phyloP scores from a whole-genome alignment of 2,329 filamentous ascomycete genomes.

The Akanthomyces uredinophilus region DNA sequence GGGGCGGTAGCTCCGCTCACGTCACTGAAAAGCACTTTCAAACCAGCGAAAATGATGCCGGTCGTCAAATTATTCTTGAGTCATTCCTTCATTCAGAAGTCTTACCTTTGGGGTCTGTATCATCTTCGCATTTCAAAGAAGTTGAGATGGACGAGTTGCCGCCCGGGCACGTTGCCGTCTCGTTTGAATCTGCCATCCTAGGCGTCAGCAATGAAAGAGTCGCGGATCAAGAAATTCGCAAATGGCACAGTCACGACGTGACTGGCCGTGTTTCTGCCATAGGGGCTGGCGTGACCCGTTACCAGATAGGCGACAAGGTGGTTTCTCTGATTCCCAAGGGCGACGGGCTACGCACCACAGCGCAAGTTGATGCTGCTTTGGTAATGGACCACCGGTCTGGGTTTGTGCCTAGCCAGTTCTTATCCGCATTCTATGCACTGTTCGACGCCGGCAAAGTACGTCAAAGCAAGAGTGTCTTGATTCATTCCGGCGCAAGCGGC shows the following conservation, averaged over 20 bases:
- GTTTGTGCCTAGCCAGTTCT: constrained; percentile 33
- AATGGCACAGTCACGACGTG: constrained; percentile 29
- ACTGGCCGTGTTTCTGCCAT: constrained; percentile 31
- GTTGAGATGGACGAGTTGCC: constrained; percentile 17
- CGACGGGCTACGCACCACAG: constrained; percentile 29
- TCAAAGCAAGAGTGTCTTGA: constrained; percentile 31
- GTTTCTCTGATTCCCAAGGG: constrained; percentile 32
- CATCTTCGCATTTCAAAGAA: neutral
- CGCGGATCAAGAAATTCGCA: neutral
- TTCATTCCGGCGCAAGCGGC: constrained; percentile 40
- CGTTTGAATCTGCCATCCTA: constrained; percentile 32
- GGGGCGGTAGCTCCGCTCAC: constrained; percentile 15
- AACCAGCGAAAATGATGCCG: neutral
- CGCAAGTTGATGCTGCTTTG: constrained; percentile 32
- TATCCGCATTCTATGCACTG: constrained; percentile 41
- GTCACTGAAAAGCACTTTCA: constrained; percentile 21
- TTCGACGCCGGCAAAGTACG: constrained; percentile 25
- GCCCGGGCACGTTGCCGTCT: constrained; percentile 35
- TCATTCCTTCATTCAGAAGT: neutral
- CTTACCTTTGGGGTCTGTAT: neutral
- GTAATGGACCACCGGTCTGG: constrained; percentile 26
- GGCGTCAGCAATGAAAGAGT: constrained; percentile 16
- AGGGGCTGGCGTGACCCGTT: constrained; percentile 27
- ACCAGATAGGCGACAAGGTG: constrained; percentile 38
- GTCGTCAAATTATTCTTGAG: neutral